phyloP scores from a whole-genome alignment of 2,329 filamentous ascomycete species.

The Cladosporium sp. region DNA sequence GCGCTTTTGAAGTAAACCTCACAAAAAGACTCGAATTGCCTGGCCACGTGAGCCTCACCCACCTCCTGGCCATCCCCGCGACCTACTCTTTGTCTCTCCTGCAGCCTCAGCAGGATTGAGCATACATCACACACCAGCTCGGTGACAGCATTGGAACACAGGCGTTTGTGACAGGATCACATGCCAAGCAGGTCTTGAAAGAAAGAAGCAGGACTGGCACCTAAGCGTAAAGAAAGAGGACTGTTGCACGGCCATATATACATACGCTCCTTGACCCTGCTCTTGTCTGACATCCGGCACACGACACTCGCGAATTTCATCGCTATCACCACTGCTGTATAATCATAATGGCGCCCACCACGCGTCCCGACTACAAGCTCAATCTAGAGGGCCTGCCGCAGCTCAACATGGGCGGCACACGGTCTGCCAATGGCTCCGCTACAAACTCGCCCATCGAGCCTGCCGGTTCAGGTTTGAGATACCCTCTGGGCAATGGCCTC shows the following conservation, averaged over 20 bases:
- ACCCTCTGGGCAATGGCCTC: constrained; percentile 66
- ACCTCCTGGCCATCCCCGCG: background rate
- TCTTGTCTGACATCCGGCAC: background rate
- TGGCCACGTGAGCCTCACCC: constrained; percentile 4
- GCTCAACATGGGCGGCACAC: constrained; percentile 60
- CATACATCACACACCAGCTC: background rate
- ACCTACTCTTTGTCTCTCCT: constrained; percentile 1
- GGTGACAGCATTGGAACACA: background rate
- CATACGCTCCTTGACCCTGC: constrained; percentile 13
- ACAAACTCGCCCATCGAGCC: constrained; percentile 78
- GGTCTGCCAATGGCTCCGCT: constrained; percentile 74
- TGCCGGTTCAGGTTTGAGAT: constrained; percentile 60
- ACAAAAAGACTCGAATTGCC: background rate
- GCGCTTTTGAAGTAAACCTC: background rate
- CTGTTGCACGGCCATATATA: constrained; percentile 12
- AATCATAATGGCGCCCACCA: constrained; percentile 77
- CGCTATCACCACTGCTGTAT: constrained; percentile 6
- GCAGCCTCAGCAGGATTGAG: constrained; percentile 5
- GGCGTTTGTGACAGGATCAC: constrained; percentile 12
- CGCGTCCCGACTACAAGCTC: constrained; percentile 77
- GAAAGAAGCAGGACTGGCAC: constrained; percentile 10
- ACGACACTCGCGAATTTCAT: background rate
- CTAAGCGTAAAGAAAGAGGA: constrained; percentile 11
- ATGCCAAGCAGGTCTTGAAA: constrained; percentile 18
- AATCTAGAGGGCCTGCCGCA: constrained; percentile 76